Evolutionary conservation across 768 basidiomycete genomes (phyloP).

Genomic region (Termitomyces sp.): DNA sequence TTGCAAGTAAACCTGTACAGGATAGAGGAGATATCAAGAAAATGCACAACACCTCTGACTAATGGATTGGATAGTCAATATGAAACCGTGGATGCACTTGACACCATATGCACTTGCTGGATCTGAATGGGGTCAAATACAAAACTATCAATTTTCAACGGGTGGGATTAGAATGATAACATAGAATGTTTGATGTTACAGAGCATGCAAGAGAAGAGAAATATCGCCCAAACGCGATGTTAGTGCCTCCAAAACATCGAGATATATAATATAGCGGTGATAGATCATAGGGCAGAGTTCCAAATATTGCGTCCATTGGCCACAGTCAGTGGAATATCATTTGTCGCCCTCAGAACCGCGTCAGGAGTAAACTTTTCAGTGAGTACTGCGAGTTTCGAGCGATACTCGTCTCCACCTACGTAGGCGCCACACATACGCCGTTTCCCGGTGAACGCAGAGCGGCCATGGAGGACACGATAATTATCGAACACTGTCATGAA

Average conservation of each 20-base stretch:
- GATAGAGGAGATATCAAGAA: no score
- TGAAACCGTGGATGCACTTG: no score
- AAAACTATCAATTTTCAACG: no score
- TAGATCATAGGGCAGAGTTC: conserved; percentile 48
- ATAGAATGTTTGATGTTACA: no score
- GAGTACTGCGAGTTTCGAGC: conserved; percentile 71
- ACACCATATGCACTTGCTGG: no score
- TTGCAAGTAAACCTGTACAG: no score
- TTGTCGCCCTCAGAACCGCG: conserved; percentile 24
- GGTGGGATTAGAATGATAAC: no score
- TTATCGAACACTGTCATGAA: conserved; percentile 74
- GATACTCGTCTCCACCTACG: conserved; percentile 87
- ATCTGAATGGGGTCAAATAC: no score
- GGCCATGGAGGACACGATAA: conserved; percentile 90
- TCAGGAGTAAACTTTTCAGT: conserved; percentile 52
- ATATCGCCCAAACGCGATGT: conserved; percentile 8
- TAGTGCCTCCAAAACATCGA: neutral
- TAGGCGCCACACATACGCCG: conserved; percentile 97
- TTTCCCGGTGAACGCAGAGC: conserved; percentile 85
- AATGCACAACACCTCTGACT: no score
- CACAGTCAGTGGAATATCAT: conserved; percentile 18
- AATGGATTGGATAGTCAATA: no score
- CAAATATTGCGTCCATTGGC: conserved; percentile 51
- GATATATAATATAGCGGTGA: neutral
- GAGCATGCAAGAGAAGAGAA: neutral